Evolutionary conservation across 2,329 filamentous ascomycete species (phyloP), one percentile per base, ranked within the genome.

Genomic region (Penicillium sp.): DNA sequence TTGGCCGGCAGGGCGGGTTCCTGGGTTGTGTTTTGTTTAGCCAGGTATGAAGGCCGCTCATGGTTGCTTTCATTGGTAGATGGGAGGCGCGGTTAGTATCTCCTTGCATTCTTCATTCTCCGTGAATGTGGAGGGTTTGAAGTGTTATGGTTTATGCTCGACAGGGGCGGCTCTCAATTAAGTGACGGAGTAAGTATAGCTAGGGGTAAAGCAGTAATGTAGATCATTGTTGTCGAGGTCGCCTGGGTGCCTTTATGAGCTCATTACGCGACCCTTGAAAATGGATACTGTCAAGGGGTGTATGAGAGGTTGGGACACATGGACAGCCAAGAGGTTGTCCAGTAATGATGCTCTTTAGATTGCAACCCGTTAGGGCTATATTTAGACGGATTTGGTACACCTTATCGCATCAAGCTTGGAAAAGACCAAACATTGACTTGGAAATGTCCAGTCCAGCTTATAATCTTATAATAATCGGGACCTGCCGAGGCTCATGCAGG

Each of bases 101-200:
- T 56, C 65, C 65, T 67, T 67, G 54, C 65, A 66, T 67, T 64
- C 62, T 60, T 58, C 39, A 29, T 35, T 42, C 31, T 17, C 44
- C 41, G 12, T 62, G 64, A 65, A 64, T 66, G 61, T 63, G 56
- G 54, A 58, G 39, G 55, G 17, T 38, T 52, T 19, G 43, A 44
- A 27, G 33, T 17, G 33, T 36, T 51, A 12, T 27, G 31, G 10
- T 43, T 39, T 15, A 25, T 6, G 23, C 36, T 61, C 59, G 53
- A 62, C 56, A 65, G 59, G 63, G 64, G 41, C 45, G 35, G 29
- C 25, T 17, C 43, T 25, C 45, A 19, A 41, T 19, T 25, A 6
- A 29, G 23, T 17, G 21, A 13, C 35, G 4, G n/a, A 35, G 36
- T 38, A 38, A 35, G 17, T 17, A 36, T 33, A 25, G 25, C 52